Evolutionary conservation across 805 yeast genomes (phyloP).

Genomic region (Yamadazyma akitaensis): DNA sequence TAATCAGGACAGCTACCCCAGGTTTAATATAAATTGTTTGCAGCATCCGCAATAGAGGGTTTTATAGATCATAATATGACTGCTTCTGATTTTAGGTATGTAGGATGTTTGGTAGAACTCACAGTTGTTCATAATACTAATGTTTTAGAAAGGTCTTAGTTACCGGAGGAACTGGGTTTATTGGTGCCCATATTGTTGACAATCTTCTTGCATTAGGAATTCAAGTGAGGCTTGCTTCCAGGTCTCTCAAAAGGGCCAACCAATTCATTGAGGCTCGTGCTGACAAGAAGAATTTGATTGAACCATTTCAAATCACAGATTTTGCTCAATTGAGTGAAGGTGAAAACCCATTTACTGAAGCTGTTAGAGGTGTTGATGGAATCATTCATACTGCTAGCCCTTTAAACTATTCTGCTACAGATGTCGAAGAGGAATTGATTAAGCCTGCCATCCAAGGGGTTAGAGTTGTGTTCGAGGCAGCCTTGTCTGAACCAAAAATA

Average conservation of each 20-base stretch:
- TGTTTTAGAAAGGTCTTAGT: slow-evolving; percentile 13
- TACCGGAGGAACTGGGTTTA: slow-evolving; percentile 19
- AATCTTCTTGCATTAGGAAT: slow-evolving; percentile 12
- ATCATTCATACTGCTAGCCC: too few relatives aligned
- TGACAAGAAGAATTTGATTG: slow-evolving; percentile 8
- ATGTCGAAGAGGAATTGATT: too few relatives aligned
- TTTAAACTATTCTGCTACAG: too few relatives aligned
- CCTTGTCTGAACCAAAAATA: too few relatives aligned
- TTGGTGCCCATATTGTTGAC: slow-evolving; percentile 18
- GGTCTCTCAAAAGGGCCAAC: slow-evolving; percentile 16
- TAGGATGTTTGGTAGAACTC: background rate
- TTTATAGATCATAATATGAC: background rate
- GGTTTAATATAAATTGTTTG: slow-evolving; percentile 3
- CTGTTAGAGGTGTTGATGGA: too few relatives aligned
- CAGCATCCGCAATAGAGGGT: slow-evolving; percentile 1
- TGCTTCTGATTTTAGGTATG: slow-evolving; percentile 5
- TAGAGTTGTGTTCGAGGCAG: too few relatives aligned
- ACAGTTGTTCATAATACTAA: background rate
- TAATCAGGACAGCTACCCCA: background rate
- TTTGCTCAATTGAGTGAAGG: too few relatives aligned
- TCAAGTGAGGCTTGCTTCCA: slow-evolving; percentile 13
- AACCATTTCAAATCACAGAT: too few relatives aligned
- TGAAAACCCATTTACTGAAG: too few relatives aligned
- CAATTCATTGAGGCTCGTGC: slow-evolving; percentile 14
- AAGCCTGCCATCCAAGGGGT: too few relatives aligned